These are phyloP conservation scores for Colletotrichum sp. DNA, from an alignment of 2,329 filamentous ascomycete genomes.

Conservation along the genomic window DNA sequence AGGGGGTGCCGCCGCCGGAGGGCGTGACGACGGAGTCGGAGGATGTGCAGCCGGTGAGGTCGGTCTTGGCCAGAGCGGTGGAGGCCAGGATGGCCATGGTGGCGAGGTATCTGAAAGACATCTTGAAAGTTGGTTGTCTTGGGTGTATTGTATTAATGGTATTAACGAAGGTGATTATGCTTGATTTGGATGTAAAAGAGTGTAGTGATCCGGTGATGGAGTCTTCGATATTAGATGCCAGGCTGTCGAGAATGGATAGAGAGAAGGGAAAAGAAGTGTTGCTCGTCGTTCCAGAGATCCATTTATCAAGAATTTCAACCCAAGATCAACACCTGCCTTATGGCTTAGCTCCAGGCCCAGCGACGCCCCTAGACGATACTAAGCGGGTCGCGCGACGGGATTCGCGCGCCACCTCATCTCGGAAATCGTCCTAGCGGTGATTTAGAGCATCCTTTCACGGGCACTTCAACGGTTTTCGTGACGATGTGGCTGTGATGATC, in stretches of 20 bases:
- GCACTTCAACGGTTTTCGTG: neutral
- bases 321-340: neutral
- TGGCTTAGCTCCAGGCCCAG: neutral
- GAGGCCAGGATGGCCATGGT: conserved; percentile 30
- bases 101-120: conserved; percentile 22
- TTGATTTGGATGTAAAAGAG: neutral
- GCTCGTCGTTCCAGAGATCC: neutral
- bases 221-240: neutral
- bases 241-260: neutral
- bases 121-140: neutral
- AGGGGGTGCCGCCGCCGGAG: conserved; percentile 29
- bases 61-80: conserved; percentile 46
- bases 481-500: conserved; percentile 6
- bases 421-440: conserved; percentile 13
- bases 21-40: conserved; percentile 29
- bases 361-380: neutral
- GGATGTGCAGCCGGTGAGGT: conserved; percentile 50
- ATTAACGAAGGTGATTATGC: neutral
- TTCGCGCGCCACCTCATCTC: conserved; percentile 18
- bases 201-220: neutral
- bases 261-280: neutral
- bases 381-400: conserved; percentile 6
- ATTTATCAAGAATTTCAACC: neutral
- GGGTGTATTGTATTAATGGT: neutral
- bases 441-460: neutral